A percentile compares a stretch with the other conserved stretches of the same genome.
Evolutionary conservation across 23 red algal species (phyloP).

Genomic region (Gracilariopsis chorda): DNA sequence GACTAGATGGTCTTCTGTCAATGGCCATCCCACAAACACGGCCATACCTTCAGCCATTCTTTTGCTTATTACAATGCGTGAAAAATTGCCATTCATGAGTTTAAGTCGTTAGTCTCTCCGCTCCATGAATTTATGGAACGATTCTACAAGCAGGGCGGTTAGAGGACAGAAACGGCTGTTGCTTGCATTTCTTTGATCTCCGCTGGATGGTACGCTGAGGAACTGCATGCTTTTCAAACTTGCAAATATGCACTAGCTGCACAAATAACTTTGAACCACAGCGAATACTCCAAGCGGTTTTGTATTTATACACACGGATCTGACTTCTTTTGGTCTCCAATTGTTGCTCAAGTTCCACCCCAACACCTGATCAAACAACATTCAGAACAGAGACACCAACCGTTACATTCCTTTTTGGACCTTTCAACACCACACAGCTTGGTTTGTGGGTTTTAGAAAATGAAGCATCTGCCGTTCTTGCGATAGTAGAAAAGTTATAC

Average conservation of each 20-base stretch:
- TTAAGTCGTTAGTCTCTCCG: neutral
- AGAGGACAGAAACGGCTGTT: neutral
- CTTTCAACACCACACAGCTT: neutral
- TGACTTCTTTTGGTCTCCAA: neutral
- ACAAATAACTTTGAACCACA: neutral
- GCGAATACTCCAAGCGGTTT: neutral
- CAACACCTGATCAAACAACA: neutral
- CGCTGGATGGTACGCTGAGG: neutral
- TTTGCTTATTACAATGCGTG: neutral
- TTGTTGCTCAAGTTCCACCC: constrained; percentile 6
- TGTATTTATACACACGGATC: neutral
- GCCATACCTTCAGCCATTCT: neutral
- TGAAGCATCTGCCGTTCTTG: neutral
- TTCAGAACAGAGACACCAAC: neutral
- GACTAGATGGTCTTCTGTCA: neutral
- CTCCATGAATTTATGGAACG: neutral
- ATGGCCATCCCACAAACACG: neutral
- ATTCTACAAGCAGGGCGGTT: neutral
- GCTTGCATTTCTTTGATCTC: neutral
- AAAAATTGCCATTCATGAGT: neutral
- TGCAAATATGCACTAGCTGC: neutral
- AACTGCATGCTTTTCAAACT: neutral
- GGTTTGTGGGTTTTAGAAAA: neutral
- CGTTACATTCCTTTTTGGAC: neutral
- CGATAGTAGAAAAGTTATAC: neutral